Evolutionary conservation across 768 basidiomycete species (phyloP).

Genomic region (Rhodotorula sphaerocarpa): DNA sequence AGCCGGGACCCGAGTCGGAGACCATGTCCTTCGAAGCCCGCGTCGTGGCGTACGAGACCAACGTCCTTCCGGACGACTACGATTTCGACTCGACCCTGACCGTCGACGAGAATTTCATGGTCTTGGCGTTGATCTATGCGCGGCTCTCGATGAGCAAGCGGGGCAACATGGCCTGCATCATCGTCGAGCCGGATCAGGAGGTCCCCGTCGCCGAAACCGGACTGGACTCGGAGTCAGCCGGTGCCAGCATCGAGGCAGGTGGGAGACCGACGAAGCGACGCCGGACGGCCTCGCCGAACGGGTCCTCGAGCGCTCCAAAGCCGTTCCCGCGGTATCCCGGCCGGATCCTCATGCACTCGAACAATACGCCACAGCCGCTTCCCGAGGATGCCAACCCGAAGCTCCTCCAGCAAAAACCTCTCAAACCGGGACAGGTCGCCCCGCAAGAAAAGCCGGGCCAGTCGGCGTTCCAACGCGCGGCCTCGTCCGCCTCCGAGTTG

Average conservation of each 20-base stretch:
- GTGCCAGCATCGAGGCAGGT: not conserved
- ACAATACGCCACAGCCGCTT: constrained; percentile 21
- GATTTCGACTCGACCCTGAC: constrained; percentile 13
- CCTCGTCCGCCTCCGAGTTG: constrained; percentile 15
- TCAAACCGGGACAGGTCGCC: not conserved
- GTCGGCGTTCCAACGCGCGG: constrained; percentile 9
- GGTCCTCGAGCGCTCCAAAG: not conserved
- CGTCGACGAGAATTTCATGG: constrained; percentile 28
- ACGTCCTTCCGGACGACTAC: constrained; percentile 20
- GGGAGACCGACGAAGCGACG: constrained; percentile 5
- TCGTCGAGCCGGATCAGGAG: constrained; percentile 14
- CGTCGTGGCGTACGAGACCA: constrained; percentile 7
- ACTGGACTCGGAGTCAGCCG: too few relatives aligned
- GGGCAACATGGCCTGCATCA: constrained; percentile 31
- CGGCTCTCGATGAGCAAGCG: constrained; percentile 24
- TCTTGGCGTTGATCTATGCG: constrained; percentile 24
- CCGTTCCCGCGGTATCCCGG: constrained; percentile 14
- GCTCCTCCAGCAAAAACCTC: not conserved
- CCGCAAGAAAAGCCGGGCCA: constrained; percentile 3
- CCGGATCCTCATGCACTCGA: constrained; percentile 23
- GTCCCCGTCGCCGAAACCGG: not conserved
- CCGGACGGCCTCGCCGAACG: not conserved
- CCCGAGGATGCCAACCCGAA: not conserved
- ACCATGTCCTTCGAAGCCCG: not conserved
- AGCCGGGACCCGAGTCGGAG: too few relatives aligned